Conservation (phyloP, 1,284 basidiomycete genomes). For the Marasmius sp. region DNA sequence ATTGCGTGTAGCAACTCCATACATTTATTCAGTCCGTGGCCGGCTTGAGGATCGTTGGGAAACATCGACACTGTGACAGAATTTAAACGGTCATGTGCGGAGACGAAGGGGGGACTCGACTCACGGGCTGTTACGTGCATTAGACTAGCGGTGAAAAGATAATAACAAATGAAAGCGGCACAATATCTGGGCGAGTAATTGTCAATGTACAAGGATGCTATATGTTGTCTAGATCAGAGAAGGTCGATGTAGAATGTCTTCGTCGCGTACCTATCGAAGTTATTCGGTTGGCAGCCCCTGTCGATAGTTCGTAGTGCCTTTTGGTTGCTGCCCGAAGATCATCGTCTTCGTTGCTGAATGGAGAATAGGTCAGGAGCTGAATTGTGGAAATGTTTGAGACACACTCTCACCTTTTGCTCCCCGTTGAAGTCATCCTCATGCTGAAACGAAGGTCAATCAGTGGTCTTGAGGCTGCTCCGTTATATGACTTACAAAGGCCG, state of each 20-base stretch:
- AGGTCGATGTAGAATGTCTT: not conserved
- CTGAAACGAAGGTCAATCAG: not conserved
- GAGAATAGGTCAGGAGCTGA: not conserved
- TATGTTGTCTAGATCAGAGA: conserved; percentile 6
- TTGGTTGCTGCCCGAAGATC: conserved; percentile 46
- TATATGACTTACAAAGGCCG: conserved; percentile 69
- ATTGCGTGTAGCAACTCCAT: conserved; percentile 71
- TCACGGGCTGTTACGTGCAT: conserved; percentile 75
- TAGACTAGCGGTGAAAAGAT: conserved; percentile 80
- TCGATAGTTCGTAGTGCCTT: conserved; percentile 71
- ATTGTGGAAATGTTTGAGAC: not conserved
- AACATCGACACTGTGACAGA: conserved; percentile 52
- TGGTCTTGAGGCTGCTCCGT: conserved; percentile 2
- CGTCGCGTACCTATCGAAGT: conserved; percentile 62
- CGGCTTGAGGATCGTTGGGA: conserved; percentile 68
- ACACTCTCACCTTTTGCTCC: conserved; percentile 27
- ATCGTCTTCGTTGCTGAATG: conserved; percentile 34
- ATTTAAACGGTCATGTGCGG: not conserved
- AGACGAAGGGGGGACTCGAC: conserved; percentile 16
- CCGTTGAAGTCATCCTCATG: conserved; percentile 12
- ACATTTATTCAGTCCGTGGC: conserved; percentile 62
- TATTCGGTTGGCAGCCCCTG: conserved; percentile 77
- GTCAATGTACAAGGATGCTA: conserved; percentile 62
- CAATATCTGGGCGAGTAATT: conserved; percentile 63
- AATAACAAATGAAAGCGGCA: conserved; percentile 78